A percentile compares a stretch with the other conserved stretches of the same genome.
Evolutionary conservation across 2,329 filamentous ascomycete species (phyloP).

Genomic region (Septoria petroselini): DNA sequence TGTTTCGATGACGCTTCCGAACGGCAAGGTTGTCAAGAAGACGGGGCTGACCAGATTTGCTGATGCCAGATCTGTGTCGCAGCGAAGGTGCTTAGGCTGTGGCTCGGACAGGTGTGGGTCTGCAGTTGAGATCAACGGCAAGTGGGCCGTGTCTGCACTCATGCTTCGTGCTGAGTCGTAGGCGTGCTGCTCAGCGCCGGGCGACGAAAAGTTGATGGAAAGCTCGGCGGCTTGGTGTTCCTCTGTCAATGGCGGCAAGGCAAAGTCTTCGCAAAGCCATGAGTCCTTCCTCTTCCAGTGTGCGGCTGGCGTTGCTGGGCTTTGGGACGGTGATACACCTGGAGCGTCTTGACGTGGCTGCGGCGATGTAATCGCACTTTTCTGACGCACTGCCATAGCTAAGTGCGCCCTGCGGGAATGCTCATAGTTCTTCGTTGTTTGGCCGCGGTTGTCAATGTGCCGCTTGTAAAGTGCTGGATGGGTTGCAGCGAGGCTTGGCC

Average conservation of each 20-base stretch:
- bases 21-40: constrained; percentile 15
- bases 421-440: too few relatives aligned
- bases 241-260: too few relatives aligned
- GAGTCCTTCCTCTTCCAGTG: too few relatives aligned
- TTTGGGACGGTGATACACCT: too few relatives aligned
- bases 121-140: neutral
- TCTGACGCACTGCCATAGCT: too few relatives aligned
- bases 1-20: constrained; percentile 14
- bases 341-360: too few relatives aligned
- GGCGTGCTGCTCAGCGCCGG: neutral
- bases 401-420: too few relatives aligned
- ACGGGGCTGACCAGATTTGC: constrained; percentile 12
- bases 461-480: constrained; percentile 20
- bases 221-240: too few relatives aligned
- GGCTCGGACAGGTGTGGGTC: constrained; percentile 1
- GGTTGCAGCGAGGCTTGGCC: constrained; percentile 13
- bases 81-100: constrained; percentile 6
- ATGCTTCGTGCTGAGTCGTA: neutral
- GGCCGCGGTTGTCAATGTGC: neutral
- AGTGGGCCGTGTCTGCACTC: constrained; percentile 9
- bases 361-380: too few relatives aligned
- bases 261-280: too few relatives aligned
- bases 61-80: neutral
- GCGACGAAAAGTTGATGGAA: too few relatives aligned
- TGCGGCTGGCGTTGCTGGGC: too few relatives aligned